Conservation (phyloP, 805 yeast genomes). For the Candida pseudofarinosa region DNA sequence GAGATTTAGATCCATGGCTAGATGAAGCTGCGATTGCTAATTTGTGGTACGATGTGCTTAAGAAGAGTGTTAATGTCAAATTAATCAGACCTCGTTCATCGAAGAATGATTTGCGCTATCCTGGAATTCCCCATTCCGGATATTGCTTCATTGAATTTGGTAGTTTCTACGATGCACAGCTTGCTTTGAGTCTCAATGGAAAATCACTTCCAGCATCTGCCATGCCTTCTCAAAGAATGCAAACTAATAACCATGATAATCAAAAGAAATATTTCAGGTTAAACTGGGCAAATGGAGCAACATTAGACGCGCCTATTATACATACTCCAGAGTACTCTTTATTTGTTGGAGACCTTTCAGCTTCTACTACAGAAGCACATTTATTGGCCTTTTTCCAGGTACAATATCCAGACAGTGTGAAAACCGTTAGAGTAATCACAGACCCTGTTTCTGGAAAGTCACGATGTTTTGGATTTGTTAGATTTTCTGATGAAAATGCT, state of each 20-base stretch:
- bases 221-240: constrained; percentile 40
- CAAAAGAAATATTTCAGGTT: constrained; percentile 63
- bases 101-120: constrained; percentile 19
- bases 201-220: constrained; percentile 56
- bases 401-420: constrained; percentile 57
- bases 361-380: constrained; percentile 78
- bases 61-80: constrained; percentile 59
- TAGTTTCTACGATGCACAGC: constrained; percentile 62
- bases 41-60: constrained; percentile 56
- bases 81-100: constrained; percentile 48
- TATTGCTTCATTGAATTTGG: constrained; percentile 79
- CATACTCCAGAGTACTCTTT: constrained; percentile 73
- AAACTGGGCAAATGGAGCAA: constrained; percentile 85
- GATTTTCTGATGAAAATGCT: constrained; percentile 68
- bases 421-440: constrained; percentile 82
- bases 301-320: constrained; percentile 64
- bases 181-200: constrained; percentile 65
- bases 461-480: constrained; percentile 76
- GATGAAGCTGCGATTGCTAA: constrained; percentile 55
- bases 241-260: constrained; percentile 40
- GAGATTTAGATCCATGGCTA: constrained; percentile 77
- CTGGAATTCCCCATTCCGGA: constrained; percentile 43
- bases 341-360: constrained; percentile 80
- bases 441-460: constrained; percentile 77
- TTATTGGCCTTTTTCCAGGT: constrained; percentile 67